Percentiles rank a stretch among this genome's conserved stretches.
These are phyloP conservation scores for Ensete ventricosum DNA, from an alignment of 176 grass and related monocot species.

Conservation along the genomic window DNA sequence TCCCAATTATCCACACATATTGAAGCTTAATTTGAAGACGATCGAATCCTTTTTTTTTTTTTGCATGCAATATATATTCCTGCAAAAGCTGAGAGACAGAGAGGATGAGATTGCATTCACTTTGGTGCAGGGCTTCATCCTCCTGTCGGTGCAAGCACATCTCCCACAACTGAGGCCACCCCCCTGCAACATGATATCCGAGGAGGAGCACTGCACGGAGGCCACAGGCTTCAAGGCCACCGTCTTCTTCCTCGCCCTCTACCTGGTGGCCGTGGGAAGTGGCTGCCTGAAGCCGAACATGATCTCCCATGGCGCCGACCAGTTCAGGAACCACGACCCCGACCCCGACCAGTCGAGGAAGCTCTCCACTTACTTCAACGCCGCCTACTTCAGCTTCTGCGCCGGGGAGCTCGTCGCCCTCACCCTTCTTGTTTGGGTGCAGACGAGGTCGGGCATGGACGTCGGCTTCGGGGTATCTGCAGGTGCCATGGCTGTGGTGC, in stretches of 20 bases:
- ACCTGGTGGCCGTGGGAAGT: slow-evolving; percentile 10
- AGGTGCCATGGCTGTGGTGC: neutral
- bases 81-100: too few relatives aligned
- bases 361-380: slow-evolving; percentile 12
- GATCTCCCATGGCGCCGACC: slow-evolving; percentile 6
- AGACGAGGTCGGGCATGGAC: slow-evolving; percentile 4
- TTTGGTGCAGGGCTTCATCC: slow-evolving; percentile 8
- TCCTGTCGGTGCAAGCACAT: slow-evolving; percentile 12
- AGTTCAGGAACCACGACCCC: slow-evolving; percentile 7
- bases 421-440: slow-evolving; percentile 9
- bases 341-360: slow-evolving; percentile 1
- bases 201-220: neutral
- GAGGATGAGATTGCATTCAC: neutral
- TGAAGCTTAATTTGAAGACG: too few relatives aligned
- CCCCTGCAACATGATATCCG: slow-evolving; percentile 11
- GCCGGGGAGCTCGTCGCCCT: slow-evolving; percentile 10
- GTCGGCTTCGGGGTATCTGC: slow-evolving; percentile 7
- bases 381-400: slow-evolving; percentile 17
- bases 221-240: slow-evolving; percentile 9
- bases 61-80: too few relatives aligned
- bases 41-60: too few relatives aligned
- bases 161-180: slow-evolving; percentile 14
- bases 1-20: too few relatives aligned
- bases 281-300: slow-evolving; percentile 13
- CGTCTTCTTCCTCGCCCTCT: slow-evolving; percentile 9